Conservation (phyloP, 805 yeast genomes). For the Blastobotrys terrestris region DNA sequence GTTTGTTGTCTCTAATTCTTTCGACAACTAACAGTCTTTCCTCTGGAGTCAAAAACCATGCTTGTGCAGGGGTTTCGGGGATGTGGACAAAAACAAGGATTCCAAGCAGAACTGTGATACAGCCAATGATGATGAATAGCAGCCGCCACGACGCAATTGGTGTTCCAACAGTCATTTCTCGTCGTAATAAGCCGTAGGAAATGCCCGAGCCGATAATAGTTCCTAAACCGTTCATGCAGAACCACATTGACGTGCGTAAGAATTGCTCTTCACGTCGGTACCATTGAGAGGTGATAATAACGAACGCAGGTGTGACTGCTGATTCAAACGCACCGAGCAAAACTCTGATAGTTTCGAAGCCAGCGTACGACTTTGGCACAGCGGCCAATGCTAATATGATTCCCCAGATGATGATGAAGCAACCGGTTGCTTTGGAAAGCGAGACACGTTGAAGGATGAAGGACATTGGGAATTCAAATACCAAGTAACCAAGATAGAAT, state of each 20-base stretch:
- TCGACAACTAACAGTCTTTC: constrained; percentile 44
- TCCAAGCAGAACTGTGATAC: constrained; percentile 41
- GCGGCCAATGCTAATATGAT: constrained; percentile 40
- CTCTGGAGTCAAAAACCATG: constrained; percentile 40
- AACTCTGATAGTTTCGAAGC: constrained; percentile 42
- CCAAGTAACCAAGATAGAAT: constrained; percentile 58
- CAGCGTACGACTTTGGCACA: constrained; percentile 37
- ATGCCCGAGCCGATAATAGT: constrained; percentile 41
- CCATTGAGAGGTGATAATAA: constrained; percentile 38
- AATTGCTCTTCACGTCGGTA: constrained; percentile 36
- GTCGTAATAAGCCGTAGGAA: constrained; percentile 40
- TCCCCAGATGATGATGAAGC: constrained; percentile 57
- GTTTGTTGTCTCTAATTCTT: constrained; percentile 47
- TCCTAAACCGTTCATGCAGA: constrained; percentile 40
- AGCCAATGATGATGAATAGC: constrained; percentile 51
- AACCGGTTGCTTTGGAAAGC: constrained; percentile 44
- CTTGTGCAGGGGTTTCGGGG: constrained; percentile 47
- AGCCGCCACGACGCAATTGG: constrained; percentile 43
- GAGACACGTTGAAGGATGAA: constrained; percentile 49
- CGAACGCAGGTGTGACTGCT: constrained; percentile 51
- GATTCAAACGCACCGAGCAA: constrained; percentile 49
- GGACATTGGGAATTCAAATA: constrained; percentile 47
- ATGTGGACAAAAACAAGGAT: constrained; percentile 16
- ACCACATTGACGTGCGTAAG: constrained; percentile 30
- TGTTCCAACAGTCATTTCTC: constrained; percentile 22